Evolutionary conservation across 495 filamentous ascomycete species (phyloP), one percentile per base, ranked within the genome.

Genomic region (Opeltia flavorubescens): DNA sequence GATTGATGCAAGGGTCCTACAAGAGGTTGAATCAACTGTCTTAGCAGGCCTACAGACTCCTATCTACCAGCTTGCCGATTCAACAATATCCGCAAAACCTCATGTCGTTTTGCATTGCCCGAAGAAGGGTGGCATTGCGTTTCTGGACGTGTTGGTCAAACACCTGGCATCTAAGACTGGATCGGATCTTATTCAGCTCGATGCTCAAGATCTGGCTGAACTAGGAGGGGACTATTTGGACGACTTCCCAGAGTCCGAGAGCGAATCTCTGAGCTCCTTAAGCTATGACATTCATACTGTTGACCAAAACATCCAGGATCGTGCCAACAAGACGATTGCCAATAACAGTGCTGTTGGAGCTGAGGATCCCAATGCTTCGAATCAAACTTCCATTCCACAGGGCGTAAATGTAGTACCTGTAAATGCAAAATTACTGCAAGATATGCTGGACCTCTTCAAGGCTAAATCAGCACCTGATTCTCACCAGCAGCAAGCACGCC

Each of bases 181-280:
- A 27, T 80, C 88, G n/a, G 84, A 96, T 59, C 57, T 95, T 4
- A 65, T 98, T 28, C 73, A 75, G 20, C 62, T 98, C 12, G 78
- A 83, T 60, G 79, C 87, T 12, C 78, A 83, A 50, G 84, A 87
- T 59, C 70, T 98, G 51, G 83, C 86, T 12, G 70, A 87, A 46
- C 66, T 96, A 33, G 74, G 83, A 33, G 83, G 78, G 25, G 73
- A 80, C 52, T 85, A 84, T 57, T 49, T 85, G 20, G 76, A 82
- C 30, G 85, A 93, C 40, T 54, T 66, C 21, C 59, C 63, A 11
- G 62, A 66, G 53, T 44, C 62, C 55, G 34, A 66, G 51, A 24
- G 64, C 51, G 48, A 55, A 57, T 25, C 70, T 62, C 36, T 62
- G 5, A 62, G 80, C 25, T 75, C 76, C 29, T 64, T 89, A n/a